phyloP scores from a whole-genome alignment of 73 alveolate species.

The Tetrahymena elliotti region DNA sequence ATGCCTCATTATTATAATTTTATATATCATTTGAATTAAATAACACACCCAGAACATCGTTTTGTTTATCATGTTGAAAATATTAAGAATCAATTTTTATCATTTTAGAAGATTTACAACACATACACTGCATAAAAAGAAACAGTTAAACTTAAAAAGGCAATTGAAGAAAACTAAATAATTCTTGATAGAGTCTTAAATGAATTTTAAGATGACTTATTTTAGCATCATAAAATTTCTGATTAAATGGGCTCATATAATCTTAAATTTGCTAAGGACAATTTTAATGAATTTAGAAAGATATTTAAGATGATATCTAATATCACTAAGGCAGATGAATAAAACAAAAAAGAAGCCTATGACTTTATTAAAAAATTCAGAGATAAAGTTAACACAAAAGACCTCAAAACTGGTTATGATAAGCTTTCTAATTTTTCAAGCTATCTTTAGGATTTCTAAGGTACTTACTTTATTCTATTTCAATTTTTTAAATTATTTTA shows the following conservation, averaged over 20 bases:
- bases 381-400: slow-evolving; percentile 35
- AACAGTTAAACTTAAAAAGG: slow-evolving; percentile 42
- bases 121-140: slow-evolving; percentile 12
- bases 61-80: slow-evolving; percentile 72
- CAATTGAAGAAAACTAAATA: background rate
- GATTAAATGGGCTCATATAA: slow-evolving; percentile 74
- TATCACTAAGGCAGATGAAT: slow-evolving; percentile 18
- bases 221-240: slow-evolving; percentile 13
- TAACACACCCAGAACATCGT: slow-evolving; percentile 95
- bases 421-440: slow-evolving; percentile 76
- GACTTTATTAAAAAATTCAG: slow-evolving; percentile 44
- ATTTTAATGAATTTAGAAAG: slow-evolving; percentile 43
- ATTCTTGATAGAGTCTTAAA: background rate
- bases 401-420: slow-evolving; percentile 58
- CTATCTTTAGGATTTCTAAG: slow-evolving; percentile 78
- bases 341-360: slow-evolving; percentile 34
- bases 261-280: slow-evolving; percentile 68
- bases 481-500: background rate
- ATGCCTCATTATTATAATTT: slow-evolving; percentile 55
- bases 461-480: background rate
- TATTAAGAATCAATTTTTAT: slow-evolving; percentile 15
- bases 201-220: background rate
- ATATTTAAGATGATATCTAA: slow-evolving; percentile 43
- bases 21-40: slow-evolving; percentile 81
- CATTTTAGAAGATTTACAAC: background rate